A percentile compares a stretch with the other conserved stretches of the same genome.
Conservation (phyloP, 768 basidiomycete genomes). For the Mrakia blollopis region DNA sequence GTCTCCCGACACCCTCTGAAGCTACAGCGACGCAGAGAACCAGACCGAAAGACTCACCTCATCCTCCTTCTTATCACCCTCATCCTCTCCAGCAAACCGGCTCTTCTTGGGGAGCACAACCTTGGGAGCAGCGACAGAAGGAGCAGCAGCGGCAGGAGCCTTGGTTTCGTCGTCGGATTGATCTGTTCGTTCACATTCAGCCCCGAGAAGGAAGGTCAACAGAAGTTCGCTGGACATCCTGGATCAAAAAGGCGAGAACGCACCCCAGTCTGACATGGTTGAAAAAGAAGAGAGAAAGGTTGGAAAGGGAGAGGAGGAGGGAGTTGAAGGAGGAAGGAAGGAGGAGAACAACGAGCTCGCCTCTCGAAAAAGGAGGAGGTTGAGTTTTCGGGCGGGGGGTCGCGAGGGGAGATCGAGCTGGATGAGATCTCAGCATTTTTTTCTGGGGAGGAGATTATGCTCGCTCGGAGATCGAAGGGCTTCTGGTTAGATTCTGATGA, state of each 20-base stretch:
- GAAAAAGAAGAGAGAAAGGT: not conserved
- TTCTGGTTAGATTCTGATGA: no score
- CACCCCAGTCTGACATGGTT: conserved; percentile 33
- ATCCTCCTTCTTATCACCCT: conserved; percentile 21
- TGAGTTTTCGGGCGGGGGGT: not conserved
- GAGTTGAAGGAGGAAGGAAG: not conserved
- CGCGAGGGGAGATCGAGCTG: not conserved
- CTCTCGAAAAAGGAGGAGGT: not conserved
- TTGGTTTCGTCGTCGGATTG: conserved; percentile 13
- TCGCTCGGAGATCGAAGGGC: not conserved
- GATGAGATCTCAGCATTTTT: no score
- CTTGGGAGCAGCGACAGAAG: conserved; percentile 12
- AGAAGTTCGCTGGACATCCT: not conserved
- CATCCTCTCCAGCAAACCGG: conserved; percentile 30
- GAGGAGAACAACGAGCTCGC: not conserved
- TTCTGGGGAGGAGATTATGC: no score
- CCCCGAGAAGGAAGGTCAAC: not conserved
- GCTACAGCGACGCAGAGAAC: not conserved
- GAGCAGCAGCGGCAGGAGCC: conserved; percentile 10
- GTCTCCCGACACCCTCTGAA: no score
- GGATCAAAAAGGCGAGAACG: not conserved
- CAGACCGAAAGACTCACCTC: conserved; percentile 8
- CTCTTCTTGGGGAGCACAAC: conserved; percentile 25
- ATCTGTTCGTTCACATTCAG: not conserved
- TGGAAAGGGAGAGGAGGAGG: not conserved